Conservation (phyloP, 352 stramenopile genomes). For the Phytophthora capsici region DNA sequence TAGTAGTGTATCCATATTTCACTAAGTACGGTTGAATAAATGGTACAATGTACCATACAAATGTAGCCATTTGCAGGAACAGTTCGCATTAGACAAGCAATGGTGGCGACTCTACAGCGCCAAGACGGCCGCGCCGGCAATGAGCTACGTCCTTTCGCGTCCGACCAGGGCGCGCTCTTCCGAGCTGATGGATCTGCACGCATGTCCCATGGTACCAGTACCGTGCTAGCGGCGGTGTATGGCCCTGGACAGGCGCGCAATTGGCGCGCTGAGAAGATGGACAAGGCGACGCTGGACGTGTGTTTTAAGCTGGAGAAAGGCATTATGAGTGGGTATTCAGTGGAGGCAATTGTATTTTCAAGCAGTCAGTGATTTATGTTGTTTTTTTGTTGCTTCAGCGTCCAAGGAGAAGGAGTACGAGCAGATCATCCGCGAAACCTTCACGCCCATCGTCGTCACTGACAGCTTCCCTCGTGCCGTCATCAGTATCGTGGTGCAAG, state of each 20-base stretch:
- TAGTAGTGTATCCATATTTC: neutral
- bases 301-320: conserved; percentile 86
- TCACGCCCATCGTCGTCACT: conserved; percentile 68
- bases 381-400: conserved; percentile 32
- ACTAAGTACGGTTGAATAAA: too few species aligned
- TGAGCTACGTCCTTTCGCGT: conserved; percentile 78
- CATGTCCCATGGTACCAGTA: conserved; percentile 79
- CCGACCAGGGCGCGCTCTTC: conserved; percentile 79
- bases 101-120: conserved; percentile 50
- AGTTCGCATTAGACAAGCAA: conserved; percentile 32
- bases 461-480: conserved; percentile 83
- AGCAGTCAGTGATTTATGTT: neutral
- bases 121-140: conserved; percentile 76
- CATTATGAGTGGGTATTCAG: conserved; percentile 55
- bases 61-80: conserved; percentile 16
- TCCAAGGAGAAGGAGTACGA: conserved; percentile 89
- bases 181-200: conserved; percentile 80
- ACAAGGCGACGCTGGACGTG: conserved; percentile 73
- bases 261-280: conserved; percentile 69
- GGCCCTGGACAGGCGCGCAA: conserved; percentile 78
- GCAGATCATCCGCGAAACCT: conserved; percentile 81
- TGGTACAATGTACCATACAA: neutral
- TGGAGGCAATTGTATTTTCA: neutral
- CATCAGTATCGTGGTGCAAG: conserved; percentile 88
- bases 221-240: conserved; percentile 79